These are phyloP conservation scores for Cantharellus cinnabarinus DNA, from an alignment of 768 basidiomycete genomes.

Conservation along the genomic window DNA sequence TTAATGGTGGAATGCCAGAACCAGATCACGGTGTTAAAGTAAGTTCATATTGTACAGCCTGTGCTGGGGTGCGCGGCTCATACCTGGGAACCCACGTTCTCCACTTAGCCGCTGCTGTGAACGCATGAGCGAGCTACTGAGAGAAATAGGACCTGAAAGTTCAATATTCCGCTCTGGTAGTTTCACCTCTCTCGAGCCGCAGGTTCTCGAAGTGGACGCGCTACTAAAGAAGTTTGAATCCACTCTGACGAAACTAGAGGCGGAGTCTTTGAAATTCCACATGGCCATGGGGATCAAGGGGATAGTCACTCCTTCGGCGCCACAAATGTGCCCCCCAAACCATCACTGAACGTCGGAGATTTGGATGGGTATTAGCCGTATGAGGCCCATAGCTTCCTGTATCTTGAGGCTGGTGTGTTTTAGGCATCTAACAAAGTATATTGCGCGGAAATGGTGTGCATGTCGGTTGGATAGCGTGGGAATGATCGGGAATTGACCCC, in stretches of 20 bases:
- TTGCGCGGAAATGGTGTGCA: no score
- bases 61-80: background rate
- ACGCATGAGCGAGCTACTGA: no score
- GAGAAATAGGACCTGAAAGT: background rate
- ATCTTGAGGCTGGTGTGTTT: no score
- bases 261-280: background rate
- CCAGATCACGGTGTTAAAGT: background rate
- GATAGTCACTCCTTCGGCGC: background rate
- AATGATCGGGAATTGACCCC: no score
- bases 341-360: background rate
- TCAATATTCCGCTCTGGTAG: background rate
- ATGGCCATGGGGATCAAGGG: background rate
- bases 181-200: background rate
- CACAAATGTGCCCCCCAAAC: background rate
- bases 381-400: no score
- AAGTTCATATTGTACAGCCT: background rate
- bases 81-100: background rate
- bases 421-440: no score
- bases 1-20: background rate
- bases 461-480: no score
- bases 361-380: background rate
- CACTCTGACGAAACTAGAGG: background rate
- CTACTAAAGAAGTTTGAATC: background rate
- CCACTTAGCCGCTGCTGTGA: background rate
- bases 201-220: background rate